Evolutionary conservation across 805 yeast species (phyloP), one percentile per base, ranked within the genome.

Genomic region (Ogataea angusta): DNA sequence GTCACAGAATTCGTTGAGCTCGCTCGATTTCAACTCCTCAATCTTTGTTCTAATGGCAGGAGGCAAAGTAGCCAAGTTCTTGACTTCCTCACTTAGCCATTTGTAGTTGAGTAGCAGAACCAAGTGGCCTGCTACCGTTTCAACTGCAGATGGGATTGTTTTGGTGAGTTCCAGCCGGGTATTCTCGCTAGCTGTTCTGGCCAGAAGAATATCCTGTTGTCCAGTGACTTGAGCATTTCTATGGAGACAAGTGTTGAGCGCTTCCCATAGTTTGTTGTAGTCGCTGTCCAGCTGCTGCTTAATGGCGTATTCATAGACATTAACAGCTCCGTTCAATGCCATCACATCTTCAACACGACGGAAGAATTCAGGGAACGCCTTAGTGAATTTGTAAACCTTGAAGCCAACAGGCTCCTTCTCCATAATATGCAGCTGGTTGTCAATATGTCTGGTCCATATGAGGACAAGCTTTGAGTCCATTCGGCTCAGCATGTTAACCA

Each of bases 391-490:
- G 25, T 71, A 61, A 2, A 78, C 69, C 6, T 68, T 45, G 16
- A 53, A 44, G 1, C 32, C 44, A 3, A 53, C 30, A 2, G 37
- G 38, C 16, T 48, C 40, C 2, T 43, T 25, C 29, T 69, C 70
- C 13, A 79, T 66, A 12, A 54, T 47, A 22, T 68, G 62, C 5
- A 75, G 61, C 56, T 85, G 87, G n/a, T 62, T 63, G 13, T 73
- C 75, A 17, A 82, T 60, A 46, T 75, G 77, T 46, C 74, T 75
- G 14, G 63, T 63, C 95, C 95, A 87, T 13, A 68, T 66, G 25
- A 60, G 62, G 29, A 63, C 63, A 31, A 79, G 65, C 55, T 74
- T 75, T 21, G 77, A 78, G n/a, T 67, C 62, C 5, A 80, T 48
- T 45, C 75, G 76, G 23, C 67, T 68, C 46, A 82, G 66, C 38